Evolutionary conservation across 1,139 yeast species (phyloP), one percentile per base, ranked within the genome.

Genomic region (Magnusiomyces sp.): DNA sequence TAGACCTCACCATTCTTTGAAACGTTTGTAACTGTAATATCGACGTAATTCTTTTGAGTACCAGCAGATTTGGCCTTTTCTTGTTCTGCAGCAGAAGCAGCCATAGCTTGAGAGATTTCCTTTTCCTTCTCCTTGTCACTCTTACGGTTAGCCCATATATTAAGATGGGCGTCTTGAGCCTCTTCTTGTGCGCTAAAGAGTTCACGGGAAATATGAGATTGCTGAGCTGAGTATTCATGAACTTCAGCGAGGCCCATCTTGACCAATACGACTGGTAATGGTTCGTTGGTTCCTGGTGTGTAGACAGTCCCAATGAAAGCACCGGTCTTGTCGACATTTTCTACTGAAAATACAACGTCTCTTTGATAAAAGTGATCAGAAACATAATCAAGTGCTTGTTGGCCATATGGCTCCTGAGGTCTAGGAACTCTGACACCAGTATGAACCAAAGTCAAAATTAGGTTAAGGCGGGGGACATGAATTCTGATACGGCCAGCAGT

Each of bases 231-330:
- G 51, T 76, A 74, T 46, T 77, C 88, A 59, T 86, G 94, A 19
- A 79, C 67, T 56, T 76, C 73, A 16, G 79, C 85, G 50, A 76
- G 73, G 1, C 95, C 96, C 53, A 76, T 76, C 46, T 74, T 74
- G 55, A 84, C 71, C 51, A 88, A 71, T n/a, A 71, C 66, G 5
- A 75, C 69, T 59, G 85, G 89, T 50, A 83, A 73, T 34, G 69
- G 63, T 43, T 53, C 56, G 23, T 73, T 69, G 46, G 74, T 73
- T 7, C 78, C 74, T 23, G 76, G 76, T 13, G 79, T 62, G 61
- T 71, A 83, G 49, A 86, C 61, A 59, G 82, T 79, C 48, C 95
- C 95, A 62, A 86, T 79, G 59, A 87, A 88, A 0, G 85, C 86
- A 53, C 95, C 95, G 53, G 83, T 73, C 62, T 81, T 84, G 64